Base-by-base conservation (phyloP, 1,139 yeast species). In the Casaregolazyma suthepensis region DNA sequence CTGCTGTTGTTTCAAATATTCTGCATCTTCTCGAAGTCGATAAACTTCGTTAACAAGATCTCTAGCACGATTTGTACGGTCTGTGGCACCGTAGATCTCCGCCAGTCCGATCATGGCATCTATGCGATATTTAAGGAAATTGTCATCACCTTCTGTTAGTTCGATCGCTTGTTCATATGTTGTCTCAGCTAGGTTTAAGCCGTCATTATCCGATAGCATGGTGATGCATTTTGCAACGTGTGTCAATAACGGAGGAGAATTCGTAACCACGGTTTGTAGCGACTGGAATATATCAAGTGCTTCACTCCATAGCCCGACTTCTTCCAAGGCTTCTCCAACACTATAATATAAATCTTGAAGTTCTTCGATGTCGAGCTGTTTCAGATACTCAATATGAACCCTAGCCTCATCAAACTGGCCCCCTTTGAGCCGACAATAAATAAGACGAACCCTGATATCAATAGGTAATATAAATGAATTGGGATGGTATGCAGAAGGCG, bases 391-490 rank as follows among this genome's bases (percentile, higher is more conserved):
- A 60, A 87, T 84, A 66, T 91, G 96, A 9, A 68, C 71, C 60
- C 84, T 65, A 35, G 52, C 57, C 56, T 42, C 64, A 1, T 78
- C 80, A 35, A 77, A 74, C 43, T 85, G 78, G 46, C 80, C 83
- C 44, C 81, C 69, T 49, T 85, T 82, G 29, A 93, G 70, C 55
- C 99, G 76, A 45, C 88, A 75, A 23, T 82, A 71, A 0, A 96
- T 95, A 22, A 93, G 67, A 66, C 93, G 87, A 38, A 83, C 83
- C 54, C 98, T 72, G 38, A 94, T 86, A 72, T 91, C 99, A 53
- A 91, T 82, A 0, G 97, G 98, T 31, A 93, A 70, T 9, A 75
- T 66, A 63, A 61, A 74, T 43, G 54, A 56, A 13, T 53, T 56
- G 5, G 58, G 57, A 10, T 56, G 54, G 18, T 57, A 45, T 17